A percentile compares a stretch with the other conserved stretches of the same genome.
Evolutionary conservation across 2,329 filamentous ascomycete species (phyloP).

Genomic region (Alternaria tenuissima): DNA sequence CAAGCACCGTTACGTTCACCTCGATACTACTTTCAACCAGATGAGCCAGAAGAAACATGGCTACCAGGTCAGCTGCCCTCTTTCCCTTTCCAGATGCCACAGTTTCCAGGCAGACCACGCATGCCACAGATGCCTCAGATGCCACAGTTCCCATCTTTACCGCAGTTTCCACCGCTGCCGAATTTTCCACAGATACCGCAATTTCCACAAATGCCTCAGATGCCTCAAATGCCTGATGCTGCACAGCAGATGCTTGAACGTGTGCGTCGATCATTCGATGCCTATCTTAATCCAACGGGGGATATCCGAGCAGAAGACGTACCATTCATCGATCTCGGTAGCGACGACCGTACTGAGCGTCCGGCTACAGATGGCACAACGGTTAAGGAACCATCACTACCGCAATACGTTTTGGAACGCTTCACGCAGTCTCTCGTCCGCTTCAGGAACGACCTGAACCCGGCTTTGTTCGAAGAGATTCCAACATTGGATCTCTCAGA

Average conservation of each 20-base stretch:
- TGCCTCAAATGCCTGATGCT: conserved; percentile 41
- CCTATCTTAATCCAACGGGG: conserved; percentile 54
- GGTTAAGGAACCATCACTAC: conserved; percentile 50
- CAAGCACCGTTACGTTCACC: conserved; percentile 45
- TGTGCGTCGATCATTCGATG: conserved; percentile 52
- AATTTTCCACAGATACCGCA: conserved; percentile 39
- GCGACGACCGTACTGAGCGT: conserved; percentile 44
- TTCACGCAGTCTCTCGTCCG: conserved; percentile 56
- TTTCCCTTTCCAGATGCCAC: conserved; percentile 49
- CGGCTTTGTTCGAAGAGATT: conserved; percentile 44
- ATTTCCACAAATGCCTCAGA: conserved; percentile 36
- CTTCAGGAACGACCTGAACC: conserved; percentile 56
- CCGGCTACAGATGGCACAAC: conserved; percentile 47
- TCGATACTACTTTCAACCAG: conserved; percentile 49
- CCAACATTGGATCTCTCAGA: conserved; percentile 39
- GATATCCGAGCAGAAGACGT: conserved; percentile 45
- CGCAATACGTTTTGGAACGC: conserved; percentile 57
- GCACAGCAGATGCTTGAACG: conserved; percentile 49
- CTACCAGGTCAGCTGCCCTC: conserved; percentile 48
- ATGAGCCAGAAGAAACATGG: conserved; percentile 50
- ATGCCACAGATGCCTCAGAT: conserved; percentile 45
- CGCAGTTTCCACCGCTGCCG: conserved; percentile 44
- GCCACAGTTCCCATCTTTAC: conserved; percentile 42
- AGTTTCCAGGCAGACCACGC: conserved; percentile 43
- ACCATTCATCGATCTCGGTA: conserved; percentile 49